These are phyloP conservation scores for Aspergillus nanangensis DNA, from an alignment of 495 filamentous ascomycete species.

Conservation along the genomic window DNA sequence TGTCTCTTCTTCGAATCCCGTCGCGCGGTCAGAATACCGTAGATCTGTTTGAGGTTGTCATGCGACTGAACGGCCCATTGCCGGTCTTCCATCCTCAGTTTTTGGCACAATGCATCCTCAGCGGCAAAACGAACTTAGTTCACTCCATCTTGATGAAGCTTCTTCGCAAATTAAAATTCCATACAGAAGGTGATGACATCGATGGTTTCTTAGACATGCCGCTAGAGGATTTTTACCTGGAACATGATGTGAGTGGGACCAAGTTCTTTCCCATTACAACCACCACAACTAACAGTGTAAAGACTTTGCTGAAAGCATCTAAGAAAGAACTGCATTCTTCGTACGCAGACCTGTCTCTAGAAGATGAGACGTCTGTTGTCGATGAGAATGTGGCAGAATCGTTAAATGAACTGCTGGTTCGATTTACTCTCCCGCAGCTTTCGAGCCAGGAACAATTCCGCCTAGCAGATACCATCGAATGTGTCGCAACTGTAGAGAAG, in stretches of 20 bases:
- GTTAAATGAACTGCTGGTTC: conserved; percentile 75
- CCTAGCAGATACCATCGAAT: conserved; percentile 82
- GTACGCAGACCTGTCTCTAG: conserved; percentile 49
- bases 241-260: conserved; percentile 36
- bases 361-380: conserved; percentile 59
- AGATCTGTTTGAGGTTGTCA: conserved; percentile 77
- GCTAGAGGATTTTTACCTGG: conserved; percentile 64
- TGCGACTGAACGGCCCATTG: conserved; percentile 77
- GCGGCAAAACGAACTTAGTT: conserved; percentile 70
- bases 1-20: conserved; percentile 61
- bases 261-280: neutral
- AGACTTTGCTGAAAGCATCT: conserved; percentile 34
- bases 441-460: conserved; percentile 87
- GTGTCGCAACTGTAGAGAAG: conserved; percentile 80
- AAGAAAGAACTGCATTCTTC: conserved; percentile 51
- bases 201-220: conserved; percentile 75
- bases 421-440: conserved; percentile 72
- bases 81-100: conserved; percentile 95
- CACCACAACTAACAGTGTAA: conserved; percentile 25
- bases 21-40: conserved; percentile 41
- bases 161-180: conserved; percentile 76
- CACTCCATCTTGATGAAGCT: conserved; percentile 71
- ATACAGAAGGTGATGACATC: conserved; percentile 74
- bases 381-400: conserved; percentile 66
- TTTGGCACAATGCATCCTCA: conserved; percentile 79